Evolutionary conservation across 78 protist species (phyloP).

Genomic region (Polysphondylium violaceum): DNA sequence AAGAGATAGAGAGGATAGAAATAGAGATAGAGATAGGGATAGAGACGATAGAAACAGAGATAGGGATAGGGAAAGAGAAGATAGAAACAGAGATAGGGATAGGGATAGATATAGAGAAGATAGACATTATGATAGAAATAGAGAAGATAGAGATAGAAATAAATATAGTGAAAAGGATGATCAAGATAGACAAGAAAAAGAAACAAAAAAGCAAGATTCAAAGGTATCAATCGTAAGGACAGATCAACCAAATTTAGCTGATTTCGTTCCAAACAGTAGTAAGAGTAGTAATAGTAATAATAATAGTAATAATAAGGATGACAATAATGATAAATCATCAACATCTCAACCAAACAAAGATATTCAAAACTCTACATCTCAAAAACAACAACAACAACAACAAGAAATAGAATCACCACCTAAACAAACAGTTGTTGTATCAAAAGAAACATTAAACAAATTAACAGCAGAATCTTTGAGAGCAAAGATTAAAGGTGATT

Average conservation of each 20-base stretch:
- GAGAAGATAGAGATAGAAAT: neutral
- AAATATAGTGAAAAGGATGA: conserved; percentile 29
- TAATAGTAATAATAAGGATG: neutral
- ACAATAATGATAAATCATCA: neutral
- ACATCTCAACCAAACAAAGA: neutral
- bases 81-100: conserved; percentile 7
- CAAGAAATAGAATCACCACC: neutral
- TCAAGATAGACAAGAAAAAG: neutral
- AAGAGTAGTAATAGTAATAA: conserved; percentile 13
- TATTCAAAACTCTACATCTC: neutral
- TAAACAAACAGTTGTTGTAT: too few species aligned
- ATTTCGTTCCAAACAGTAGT: conserved; percentile 15
- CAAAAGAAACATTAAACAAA: conserved; percentile 28
- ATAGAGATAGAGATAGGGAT: neutral
- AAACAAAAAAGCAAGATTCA: neutral
- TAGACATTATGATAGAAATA: neutral
- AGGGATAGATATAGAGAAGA: conserved; percentile 6
- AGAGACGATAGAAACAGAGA: conserved; percentile 8
- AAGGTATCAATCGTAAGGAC: conserved; percentile 33
- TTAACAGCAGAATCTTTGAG: conserved; percentile 55
- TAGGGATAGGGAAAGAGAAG: conserved; percentile 47
- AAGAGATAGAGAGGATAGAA: conserved; percentile 4
- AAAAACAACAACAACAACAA: neutral
- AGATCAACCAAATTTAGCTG: conserved; percentile 40
- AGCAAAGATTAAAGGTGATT: conserved; percentile 56